phyloP scores from a whole-genome alignment of 345 rosid species.

The Syzygium oleosum region DNA sequence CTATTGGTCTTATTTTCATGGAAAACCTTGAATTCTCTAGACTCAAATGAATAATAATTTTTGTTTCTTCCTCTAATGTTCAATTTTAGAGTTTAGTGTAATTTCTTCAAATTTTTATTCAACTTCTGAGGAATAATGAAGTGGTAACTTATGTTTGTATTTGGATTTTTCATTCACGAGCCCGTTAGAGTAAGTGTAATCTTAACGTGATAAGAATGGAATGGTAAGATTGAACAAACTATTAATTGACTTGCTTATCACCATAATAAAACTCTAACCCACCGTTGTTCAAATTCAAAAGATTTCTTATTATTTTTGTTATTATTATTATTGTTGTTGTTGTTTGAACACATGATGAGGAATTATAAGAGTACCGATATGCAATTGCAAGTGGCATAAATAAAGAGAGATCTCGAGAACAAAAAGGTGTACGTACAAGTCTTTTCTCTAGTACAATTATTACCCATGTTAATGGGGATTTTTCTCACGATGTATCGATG shows the following conservation, averaged over 20 bases:
- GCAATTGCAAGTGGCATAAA: background rate
- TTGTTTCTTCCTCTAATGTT: background rate
- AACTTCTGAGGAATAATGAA: background rate
- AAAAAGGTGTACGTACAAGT: background rate
- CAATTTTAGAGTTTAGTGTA: background rate
- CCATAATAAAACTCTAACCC: background rate
- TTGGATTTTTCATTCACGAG: background rate
- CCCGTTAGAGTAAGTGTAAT: background rate
- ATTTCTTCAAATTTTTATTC: background rate
- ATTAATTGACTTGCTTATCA: background rate
- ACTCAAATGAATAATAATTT: background rate
- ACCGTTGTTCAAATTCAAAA: background rate
- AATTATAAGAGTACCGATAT: background rate
- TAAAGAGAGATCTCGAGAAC: background rate
- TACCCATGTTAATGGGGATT: background rate
- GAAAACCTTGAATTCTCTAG: background rate
- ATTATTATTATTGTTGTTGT: background rate
- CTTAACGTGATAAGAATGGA: background rate
- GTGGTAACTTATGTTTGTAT: background rate
- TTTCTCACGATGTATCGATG: conserved; percentile 18
- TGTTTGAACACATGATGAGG: background rate
- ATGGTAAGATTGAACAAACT: background rate
- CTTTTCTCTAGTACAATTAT: background rate
- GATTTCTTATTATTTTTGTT: background rate
- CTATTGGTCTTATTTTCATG: background rate